These are phyloP conservation scores for Diaporthe sp. DNA, from an alignment of 2,329 filamentous ascomycete species.

Conservation along the genomic window DNA sequence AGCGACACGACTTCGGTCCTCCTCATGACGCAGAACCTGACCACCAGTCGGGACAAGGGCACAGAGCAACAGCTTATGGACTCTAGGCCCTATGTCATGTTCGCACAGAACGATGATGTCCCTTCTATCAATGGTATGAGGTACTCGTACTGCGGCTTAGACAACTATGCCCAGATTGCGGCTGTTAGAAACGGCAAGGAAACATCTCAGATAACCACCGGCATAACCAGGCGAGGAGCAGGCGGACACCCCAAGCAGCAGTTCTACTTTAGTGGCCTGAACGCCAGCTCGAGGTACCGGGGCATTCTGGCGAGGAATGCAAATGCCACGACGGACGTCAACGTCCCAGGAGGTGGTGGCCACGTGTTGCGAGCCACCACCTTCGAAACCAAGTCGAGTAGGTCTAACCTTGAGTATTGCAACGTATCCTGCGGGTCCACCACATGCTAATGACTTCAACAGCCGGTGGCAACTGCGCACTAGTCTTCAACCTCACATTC, in stretches of 20 bases:
- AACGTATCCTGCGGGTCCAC: neutral
- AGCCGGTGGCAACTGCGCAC: slow-evolving; percentile 82
- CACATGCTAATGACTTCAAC: neutral
- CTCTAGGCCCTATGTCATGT: slow-evolving; percentile 80
- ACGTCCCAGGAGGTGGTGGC: slow-evolving; percentile 77
- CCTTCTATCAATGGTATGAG: slow-evolving; percentile 75
- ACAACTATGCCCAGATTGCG: slow-evolving; percentile 72
- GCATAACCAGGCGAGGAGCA: slow-evolving; percentile 77
- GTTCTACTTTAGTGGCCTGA: slow-evolving; percentile 85
- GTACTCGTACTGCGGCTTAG: slow-evolving; percentile 86
- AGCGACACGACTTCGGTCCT: slow-evolving; percentile 85
- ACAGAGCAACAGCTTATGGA: slow-evolving; percentile 67
- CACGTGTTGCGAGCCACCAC: slow-evolving; percentile 77
- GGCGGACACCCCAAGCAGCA: slow-evolving; percentile 84
- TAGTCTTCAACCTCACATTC: slow-evolving; percentile 89
- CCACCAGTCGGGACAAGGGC: slow-evolving; percentile 63
- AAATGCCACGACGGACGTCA: slow-evolving; percentile 57
- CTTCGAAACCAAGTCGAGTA: slow-evolving; percentile 86
- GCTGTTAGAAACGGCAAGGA: slow-evolving; percentile 66
- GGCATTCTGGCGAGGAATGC: slow-evolving; percentile 78
- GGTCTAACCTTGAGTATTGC: slow-evolving; percentile 43
- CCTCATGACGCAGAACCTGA: slow-evolving; percentile 82
- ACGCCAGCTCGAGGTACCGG: slow-evolving; percentile 77
- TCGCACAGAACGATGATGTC: slow-evolving; percentile 73
- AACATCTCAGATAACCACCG: slow-evolving; percentile 63